These are phyloP conservation scores for Tuctoria greenei DNA, from an alignment of 176 grass and related monocot genomes.

Conservation along the genomic window DNA sequence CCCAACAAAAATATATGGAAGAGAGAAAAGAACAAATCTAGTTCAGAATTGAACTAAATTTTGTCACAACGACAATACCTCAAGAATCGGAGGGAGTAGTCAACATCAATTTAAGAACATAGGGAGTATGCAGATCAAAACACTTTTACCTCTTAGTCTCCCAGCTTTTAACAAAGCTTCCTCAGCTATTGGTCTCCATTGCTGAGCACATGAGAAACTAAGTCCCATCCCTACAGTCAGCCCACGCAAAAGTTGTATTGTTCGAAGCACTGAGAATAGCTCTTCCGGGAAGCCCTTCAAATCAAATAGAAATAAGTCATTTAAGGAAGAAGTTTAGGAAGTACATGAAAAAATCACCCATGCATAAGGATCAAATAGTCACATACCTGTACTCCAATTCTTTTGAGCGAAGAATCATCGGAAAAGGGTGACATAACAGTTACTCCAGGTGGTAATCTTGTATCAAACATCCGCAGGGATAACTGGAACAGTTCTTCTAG, in stretches of 20 bases:
- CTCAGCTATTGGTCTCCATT: constrained; percentile 86
- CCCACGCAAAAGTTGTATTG: constrained; percentile 85
- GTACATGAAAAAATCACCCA: neutral
- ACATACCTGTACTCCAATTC: constrained; percentile 74
- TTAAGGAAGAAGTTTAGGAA: constrained; percentile 24
- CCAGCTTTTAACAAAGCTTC: constrained; percentile 79
- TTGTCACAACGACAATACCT: too few species aligned
- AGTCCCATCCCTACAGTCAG: constrained; percentile 87
- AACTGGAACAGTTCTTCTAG: constrained; percentile 67
- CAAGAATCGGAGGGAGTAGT: neutral
- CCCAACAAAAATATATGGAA: too few species aligned
- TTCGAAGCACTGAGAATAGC: constrained; percentile 76
- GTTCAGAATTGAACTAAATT: too few species aligned
- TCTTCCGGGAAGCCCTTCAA: constrained; percentile 88
- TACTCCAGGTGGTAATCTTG: constrained; percentile 89
- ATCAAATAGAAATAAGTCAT: neutral
- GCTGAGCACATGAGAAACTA: constrained; percentile 75
- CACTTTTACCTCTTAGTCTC: constrained; percentile 57
- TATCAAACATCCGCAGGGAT: constrained; percentile 88
- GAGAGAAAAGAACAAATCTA: too few species aligned
- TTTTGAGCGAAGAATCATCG: constrained; percentile 72
- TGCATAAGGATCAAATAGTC: neutral
- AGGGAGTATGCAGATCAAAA: neutral
- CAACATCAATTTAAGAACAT: too few species aligned
- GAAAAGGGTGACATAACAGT: constrained; percentile 75